Base-by-base conservation (phyloP, 177 flowering plant genomes). In the Vitis hybrid region DNA sequence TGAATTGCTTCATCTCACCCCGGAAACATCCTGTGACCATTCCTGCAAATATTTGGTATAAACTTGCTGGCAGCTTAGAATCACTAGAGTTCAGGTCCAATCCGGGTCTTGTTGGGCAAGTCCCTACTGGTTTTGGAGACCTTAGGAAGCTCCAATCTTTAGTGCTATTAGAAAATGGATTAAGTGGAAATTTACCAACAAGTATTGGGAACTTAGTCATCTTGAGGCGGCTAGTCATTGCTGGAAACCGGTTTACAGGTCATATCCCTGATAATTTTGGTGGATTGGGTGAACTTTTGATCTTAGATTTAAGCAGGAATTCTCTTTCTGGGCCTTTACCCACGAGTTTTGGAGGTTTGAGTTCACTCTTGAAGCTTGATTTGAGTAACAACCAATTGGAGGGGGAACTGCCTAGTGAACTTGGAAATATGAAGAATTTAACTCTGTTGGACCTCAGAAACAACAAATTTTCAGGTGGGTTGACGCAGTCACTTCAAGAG, bases 331-430 rank as follows among this genome's bases (percentile, higher is more conserved):
- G 97, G 62, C 10, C 78, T n/a, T 31, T 92, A 74, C 94, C 97
- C 4, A 18, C 18, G 24, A 71, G 81, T 59, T 11, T 92, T 67
- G 94, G 94, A 53, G 83, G 80, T 31, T 67, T 94, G 80, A 68
- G 59, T 53, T 89, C 97, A 58, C 83, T 95, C 2, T 72, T 95
- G 50, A 95, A 95, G 86, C 89, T 95, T 76, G 98, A 95, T 73
- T 71, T 94, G 66, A 91, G 98, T 80, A 75, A 85, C 82, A 94
- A 94, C 71, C 65, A 59, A 11, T 63, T 94, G 52, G 74, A 73
- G 11, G 96, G 95, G 13, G 66, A 59, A 64, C 73, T 94, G 28
- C 89, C 92, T n/a, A 24, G 1, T n/a, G 90, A 83, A 52, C 68
- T 90, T 50, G 86, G 81, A 3, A 72, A 77, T 17, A 33, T 94